phyloP scores from a whole-genome alignment of 1,139 yeast species.

The Lodderomyces beijingensis region DNA sequence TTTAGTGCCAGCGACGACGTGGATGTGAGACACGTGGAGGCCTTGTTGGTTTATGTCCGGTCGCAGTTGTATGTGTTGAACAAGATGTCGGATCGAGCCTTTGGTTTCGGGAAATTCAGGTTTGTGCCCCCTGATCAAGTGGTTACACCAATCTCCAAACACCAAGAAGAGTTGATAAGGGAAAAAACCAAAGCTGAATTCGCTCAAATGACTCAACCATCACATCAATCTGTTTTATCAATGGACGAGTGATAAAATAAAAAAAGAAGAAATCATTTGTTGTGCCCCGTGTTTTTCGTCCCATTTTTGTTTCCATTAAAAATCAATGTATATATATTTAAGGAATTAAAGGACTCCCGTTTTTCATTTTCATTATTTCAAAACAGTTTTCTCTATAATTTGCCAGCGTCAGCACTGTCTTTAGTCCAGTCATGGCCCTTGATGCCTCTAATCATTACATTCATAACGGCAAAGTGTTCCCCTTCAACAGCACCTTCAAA shows the following conservation, averaged over 20 bases:
- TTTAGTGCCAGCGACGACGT: conserved; percentile 82
- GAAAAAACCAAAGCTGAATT: conserved; percentile 36
- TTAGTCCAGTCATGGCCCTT: conserved; percentile 38
- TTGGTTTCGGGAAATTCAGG: conserved; percentile 82
- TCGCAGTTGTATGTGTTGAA: conserved; percentile 84
- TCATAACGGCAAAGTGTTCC: conserved; percentile 50
- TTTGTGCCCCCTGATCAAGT: conserved; percentile 83
- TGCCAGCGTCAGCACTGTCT: conserved; percentile 11
- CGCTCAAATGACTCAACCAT: conserved; percentile 48
- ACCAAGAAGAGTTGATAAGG: conserved; percentile 49
- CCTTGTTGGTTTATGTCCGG: conserved; percentile 81
- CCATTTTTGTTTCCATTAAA: no score
- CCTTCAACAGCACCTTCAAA: conserved; percentile 33
- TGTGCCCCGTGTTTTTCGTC: no score
- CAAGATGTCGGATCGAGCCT: conserved; percentile 83
- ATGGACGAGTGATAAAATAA: conserved; percentile 43
- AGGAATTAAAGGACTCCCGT: no score
- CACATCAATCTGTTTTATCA: conserved; percentile 59
- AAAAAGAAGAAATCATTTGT: neutral
- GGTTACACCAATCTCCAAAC: conserved; percentile 65
- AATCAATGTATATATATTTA: neutral
- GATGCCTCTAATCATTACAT: conserved; percentile 52
- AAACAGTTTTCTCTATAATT: conserved; percentile 12
- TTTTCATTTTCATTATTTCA: neutral
- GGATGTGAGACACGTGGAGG: conserved; percentile 82